These are phyloP conservation scores for Prunus persica DNA, from an alignment of 306 rosid genomes.

Conservation along the genomic window Prunus_persica_NCBIv2 NC_034013.1:10921001-10921500, in stretches of 20 bases:
- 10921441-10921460: too few relatives aligned
- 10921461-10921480: too few relatives aligned
- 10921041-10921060: constrained; percentile 72
- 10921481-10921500: too few relatives aligned
- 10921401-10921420: neutral
- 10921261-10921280: constrained; percentile 15
- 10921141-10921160: constrained; percentile 41
- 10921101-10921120: constrained; percentile 74
- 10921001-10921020: constrained; percentile 10
- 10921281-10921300: neutral
- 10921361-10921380: neutral
- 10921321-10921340: constrained; percentile 13
- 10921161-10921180: constrained; percentile 22
- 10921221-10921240: constrained; percentile 7
- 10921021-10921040: constrained; percentile 40
- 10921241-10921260: constrained; percentile 25
- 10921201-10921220: constrained; percentile 19
- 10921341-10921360: neutral
- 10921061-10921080: constrained; percentile 70
- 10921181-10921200: too few relatives aligned
- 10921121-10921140: constrained; percentile 52
- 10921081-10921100: constrained; percentile 71
- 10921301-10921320: constrained; percentile 20
- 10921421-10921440: neutral
- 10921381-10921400: neutral